phyloP scores from a whole-genome alignment of 2,329 filamentous ascomycete genomes.

The Trichoderma sp. region DNA sequence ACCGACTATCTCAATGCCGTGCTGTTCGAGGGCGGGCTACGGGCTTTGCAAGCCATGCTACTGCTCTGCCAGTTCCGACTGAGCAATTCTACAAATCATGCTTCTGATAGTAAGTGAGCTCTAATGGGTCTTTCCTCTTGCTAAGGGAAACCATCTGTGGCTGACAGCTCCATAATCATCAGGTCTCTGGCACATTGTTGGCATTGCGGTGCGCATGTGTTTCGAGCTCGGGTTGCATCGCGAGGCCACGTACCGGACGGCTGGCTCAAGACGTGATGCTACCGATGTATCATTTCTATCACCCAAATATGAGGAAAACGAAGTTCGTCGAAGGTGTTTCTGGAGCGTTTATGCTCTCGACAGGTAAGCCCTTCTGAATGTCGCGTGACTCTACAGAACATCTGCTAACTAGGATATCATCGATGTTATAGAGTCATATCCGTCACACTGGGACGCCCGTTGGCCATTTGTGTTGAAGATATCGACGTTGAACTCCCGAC shows the following conservation, averaged over 20 bases:
- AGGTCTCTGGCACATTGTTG: constrained; percentile 46
- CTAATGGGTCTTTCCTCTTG: neutral
- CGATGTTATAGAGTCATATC: neutral
- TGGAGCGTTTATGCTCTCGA: constrained; percentile 44
- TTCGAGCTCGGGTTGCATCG: constrained; percentile 42
- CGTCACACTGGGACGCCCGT: constrained; percentile 28
- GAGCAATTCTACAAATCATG: constrained; percentile 36
- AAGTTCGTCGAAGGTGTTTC: constrained; percentile 41
- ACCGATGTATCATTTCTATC: neutral
- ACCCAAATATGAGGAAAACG: constrained; percentile 29
- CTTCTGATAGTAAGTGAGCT: constrained; percentile 4
- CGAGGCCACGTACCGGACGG: constrained; percentile 34
- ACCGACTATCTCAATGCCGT: constrained; percentile 39
- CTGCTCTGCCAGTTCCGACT: constrained; percentile 45
- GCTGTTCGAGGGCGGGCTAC: constrained; percentile 36
- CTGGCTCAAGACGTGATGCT: constrained; percentile 4
- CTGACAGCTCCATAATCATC: constrained; percentile 33
- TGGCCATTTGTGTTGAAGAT: constrained; percentile 42
- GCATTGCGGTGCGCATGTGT: constrained; percentile 41
- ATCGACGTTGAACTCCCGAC: constrained; percentile 39
- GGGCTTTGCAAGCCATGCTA: constrained; percentile 41
- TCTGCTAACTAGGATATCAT: neutral
- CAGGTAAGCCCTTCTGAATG: constrained; percentile 21
- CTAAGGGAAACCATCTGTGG: neutral
- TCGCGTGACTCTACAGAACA: neutral